Evolutionary conservation across 306 rosid species (phyloP), one percentile per base, ranked within the genome.

Genomic region (Ormosia semicastrata): DNA sequence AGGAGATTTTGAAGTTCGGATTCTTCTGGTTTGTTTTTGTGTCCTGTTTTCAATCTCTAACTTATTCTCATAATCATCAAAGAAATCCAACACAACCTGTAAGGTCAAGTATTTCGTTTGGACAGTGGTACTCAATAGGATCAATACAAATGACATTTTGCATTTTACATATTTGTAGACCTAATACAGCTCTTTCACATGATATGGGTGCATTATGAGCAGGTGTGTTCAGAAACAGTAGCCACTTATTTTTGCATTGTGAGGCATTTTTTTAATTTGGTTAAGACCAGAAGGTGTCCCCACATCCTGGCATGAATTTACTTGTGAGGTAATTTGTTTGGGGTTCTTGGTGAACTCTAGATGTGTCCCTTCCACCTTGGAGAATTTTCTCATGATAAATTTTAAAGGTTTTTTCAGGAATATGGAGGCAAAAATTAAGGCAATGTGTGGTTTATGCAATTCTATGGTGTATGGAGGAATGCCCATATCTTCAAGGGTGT

Each of bases 1-100:
- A 24, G 24, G 1, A 24, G 24, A 24, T 24, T 24, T 24, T 24
- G 24, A 39, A 11, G n/a, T 39, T 10, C 24, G 12, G 2, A 24
- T 73, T 36, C 53, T 56, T 73, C 41, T 56, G 53, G 13, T 74
- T 74, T 57, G 69, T 75, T 68, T 68, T 41, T 41, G 32, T 59
- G 15, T 58, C 69, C 7, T 40, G n/a, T 12, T 7, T 58, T 58
- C 3, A 3, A 58, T 13, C 53, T 40, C 29, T 73, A 34, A 56
- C 56, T 74, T 30, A 8, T 11, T 53, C 34, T 37, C 52, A 57
- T 24, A 41, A 39, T 73, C 40, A 39, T 24, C 78, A 56, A 18
- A 39, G 54, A 13, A 39, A 24, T 40, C 53, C 53, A 73, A 56
- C 53, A 73, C 52, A 53, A 54, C 39, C 37, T 53, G 52, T 57